phyloP scores from a whole-genome alignment of 345 rosid genomes.

The Turnera subulata region DNA sequence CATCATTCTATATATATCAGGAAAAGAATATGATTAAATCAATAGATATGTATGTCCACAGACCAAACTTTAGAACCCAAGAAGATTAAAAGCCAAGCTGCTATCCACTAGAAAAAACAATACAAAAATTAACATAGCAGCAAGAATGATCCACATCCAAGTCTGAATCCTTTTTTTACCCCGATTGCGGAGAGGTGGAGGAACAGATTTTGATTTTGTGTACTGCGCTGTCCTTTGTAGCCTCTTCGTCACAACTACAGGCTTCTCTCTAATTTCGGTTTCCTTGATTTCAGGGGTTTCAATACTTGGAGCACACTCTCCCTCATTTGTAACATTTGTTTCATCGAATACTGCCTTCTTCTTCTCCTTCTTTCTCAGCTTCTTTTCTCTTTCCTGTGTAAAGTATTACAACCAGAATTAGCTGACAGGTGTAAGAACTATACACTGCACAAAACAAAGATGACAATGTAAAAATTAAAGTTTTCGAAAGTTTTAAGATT shows the following conservation, averaged over 20 bases:
- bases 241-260: constrained; percentile 30
- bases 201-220: constrained; percentile 53
- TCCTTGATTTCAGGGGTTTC: constrained; percentile 43
- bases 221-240: constrained; percentile 38
- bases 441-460: too few relatives aligned
- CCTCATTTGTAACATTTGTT: constrained; percentile 20
- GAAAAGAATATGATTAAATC: too few relatives aligned
- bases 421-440: too few relatives aligned
- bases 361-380: constrained; percentile 68
- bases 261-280: constrained; percentile 33
- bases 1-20: not conserved
- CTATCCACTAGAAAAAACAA: constrained; percentile 56
- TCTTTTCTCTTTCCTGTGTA: constrained; percentile 78
- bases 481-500: too few relatives aligned
- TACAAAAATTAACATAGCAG: constrained; percentile 28
- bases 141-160: constrained; percentile 73
- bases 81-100: constrained; percentile 13
- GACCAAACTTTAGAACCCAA: constrained; percentile 4
- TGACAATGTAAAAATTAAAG: too few relatives aligned
- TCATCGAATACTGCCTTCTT: constrained; percentile 30
- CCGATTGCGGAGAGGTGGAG: constrained; percentile 63
- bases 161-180: constrained; percentile 63
- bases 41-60: not conserved
- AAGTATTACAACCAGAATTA: not conserved
- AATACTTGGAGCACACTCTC: constrained; percentile 22